Evolutionary conservation across 2,329 filamentous ascomycete genomes (phyloP), one percentile per base, ranked within the genome.

Genomic region (Ascomycota sp.): DNA sequence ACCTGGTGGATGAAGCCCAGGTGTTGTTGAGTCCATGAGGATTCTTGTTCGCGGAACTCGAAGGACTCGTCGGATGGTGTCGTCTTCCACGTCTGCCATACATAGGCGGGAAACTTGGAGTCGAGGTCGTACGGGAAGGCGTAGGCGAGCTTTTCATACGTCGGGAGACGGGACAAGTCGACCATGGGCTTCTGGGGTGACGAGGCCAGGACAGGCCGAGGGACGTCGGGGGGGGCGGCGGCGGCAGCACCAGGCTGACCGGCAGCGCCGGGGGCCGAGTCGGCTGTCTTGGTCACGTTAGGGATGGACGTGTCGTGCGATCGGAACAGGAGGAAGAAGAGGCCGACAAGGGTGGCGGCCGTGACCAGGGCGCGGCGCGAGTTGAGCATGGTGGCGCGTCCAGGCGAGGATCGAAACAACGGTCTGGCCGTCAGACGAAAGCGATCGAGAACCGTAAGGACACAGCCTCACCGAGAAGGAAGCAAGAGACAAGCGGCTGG

Each of bases 81-180:
- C 45, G 71, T 75, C 52, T 91, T 94, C 89, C 89, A 98, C 10
- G 89, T 98, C 62, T 98, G 89, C 89, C 89, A 98, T 47, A 98
- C 91, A 59, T 93, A 95, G 33, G 83, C 85, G 3, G 89, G 89
- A 51, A 95, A 95, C 51, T 86, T 92, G 41, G 63, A 55, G 45
- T 83, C 72, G 37, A 86, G 64, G 45, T 93, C 79, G 61, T 95
- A 98, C 13, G 85, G 82, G 53, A 89, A 95, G 42, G 91, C 79
- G 58, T 92, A 94, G 30, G 75, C 75, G 33, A 98, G 69, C 56
- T 89, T 93, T 58, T 67, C 77, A 62, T 60, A 63, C 31, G 85
- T 63, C 11, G 77, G 72, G 55, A 79, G 72, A 46, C 64, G 68
- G 34, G 72, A 70, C 46, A 80, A 63, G 50, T 86, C 76, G 31